Evolutionary conservation across 805 yeast species (phyloP).

Genomic region (Nakazawaea siamensis): DNA sequence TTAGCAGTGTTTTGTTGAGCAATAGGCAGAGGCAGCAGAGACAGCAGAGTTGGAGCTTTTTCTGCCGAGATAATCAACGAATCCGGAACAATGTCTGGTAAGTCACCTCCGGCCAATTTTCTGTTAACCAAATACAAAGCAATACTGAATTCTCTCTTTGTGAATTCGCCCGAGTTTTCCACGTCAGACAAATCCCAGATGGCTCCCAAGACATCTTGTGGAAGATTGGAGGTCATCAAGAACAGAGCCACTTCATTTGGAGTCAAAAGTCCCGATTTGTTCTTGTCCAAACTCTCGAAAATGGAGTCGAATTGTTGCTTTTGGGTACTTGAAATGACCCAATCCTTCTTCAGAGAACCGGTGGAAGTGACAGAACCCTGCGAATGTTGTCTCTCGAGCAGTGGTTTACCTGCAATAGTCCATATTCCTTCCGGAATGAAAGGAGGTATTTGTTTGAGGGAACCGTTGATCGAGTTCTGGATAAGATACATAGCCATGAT

Average conservation of each 20-base stretch:
- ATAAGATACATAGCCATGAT: constrained; percentile 93
- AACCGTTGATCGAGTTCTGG: constrained; percentile 67
- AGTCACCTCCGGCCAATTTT: constrained; percentile 63
- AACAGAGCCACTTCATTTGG: constrained; percentile 84
- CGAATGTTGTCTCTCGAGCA: neutral
- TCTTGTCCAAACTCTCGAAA: constrained; percentile 70
- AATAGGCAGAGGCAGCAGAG: constrained; percentile 11
- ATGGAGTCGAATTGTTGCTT: constrained; percentile 72
- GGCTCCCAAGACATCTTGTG: constrained; percentile 76
- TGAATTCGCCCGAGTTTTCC: constrained; percentile 75
- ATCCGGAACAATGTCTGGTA: constrained; percentile 75
- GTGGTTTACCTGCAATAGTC: constrained; percentile 17
- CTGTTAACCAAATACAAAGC: constrained; percentile 92
- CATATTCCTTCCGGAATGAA: constrained; percentile 25
- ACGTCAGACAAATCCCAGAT: constrained; percentile 95
- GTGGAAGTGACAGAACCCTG: constrained; percentile 8
- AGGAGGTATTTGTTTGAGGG: constrained; percentile 32
- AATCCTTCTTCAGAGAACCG: constrained; percentile 28
- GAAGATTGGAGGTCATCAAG: constrained; percentile 78
- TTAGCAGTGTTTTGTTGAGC: constrained; percentile 14
- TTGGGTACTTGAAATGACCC: constrained; percentile 64
- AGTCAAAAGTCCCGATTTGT: constrained; percentile 51
- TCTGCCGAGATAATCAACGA: constrained; percentile 35
- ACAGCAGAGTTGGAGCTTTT: constrained; percentile 9
- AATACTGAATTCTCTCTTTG: constrained; percentile 77